Evolutionary conservation across 106 monocot genomes (phyloP).

Genomic region (Gastrodia elata): DNA sequence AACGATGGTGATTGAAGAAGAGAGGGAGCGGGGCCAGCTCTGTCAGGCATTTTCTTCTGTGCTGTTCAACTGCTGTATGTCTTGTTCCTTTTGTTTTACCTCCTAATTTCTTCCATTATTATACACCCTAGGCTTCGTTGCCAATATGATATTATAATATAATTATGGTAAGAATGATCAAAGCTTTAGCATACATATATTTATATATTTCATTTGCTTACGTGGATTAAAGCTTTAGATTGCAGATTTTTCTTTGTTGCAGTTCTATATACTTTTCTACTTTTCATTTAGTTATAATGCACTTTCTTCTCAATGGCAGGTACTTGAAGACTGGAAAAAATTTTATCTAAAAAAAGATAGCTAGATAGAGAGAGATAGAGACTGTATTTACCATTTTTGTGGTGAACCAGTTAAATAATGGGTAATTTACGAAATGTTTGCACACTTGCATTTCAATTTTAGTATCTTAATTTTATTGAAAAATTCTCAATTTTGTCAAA

Average conservation of each 20-base stretch:
- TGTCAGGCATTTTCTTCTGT: not conserved
- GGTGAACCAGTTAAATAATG: not conserved
- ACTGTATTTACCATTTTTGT: not conserved
- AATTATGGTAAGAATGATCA: too few relatives aligned
- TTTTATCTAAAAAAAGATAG: too few relatives aligned
- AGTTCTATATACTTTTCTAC: not conserved
- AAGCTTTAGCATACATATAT: too few relatives aligned
- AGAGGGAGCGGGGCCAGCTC: conserved; percentile 1
- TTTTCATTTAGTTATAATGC: too few relatives aligned
- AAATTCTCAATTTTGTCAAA: too few relatives aligned
- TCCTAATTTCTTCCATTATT: not conserved
- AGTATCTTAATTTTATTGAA: too few relatives aligned
- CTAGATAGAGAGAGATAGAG: too few relatives aligned
- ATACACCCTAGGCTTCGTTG: too few relatives aligned
- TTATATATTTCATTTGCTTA: not conserved
- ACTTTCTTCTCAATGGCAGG: not conserved
- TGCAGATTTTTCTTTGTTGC: not conserved
- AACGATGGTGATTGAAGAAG: conserved; percentile 76
- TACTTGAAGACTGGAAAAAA: conserved; percentile 3
- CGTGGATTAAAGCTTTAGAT: too few relatives aligned
- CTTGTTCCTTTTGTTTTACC: conserved; percentile 4
- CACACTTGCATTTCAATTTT: not conserved
- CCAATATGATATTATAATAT: too few relatives aligned
- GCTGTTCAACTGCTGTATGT: conserved; percentile 15
- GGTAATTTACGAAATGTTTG: not conserved